phyloP scores from a whole-genome alignment of 2,329 filamentous ascomycete genomes.

The Arachnomyces sp. region DNA sequence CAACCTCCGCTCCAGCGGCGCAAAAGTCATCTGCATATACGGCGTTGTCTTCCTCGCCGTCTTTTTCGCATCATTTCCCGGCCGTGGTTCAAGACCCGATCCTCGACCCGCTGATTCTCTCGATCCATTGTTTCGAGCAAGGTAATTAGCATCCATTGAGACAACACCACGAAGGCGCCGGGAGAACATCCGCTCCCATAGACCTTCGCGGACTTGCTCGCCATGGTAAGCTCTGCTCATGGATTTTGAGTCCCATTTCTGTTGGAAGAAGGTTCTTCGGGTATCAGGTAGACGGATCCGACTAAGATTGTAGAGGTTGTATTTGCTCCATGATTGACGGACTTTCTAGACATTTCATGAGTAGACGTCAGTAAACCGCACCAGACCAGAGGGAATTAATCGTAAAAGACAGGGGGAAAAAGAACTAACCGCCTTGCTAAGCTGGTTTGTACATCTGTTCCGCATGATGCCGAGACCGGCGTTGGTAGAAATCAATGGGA shows the following conservation, averaged over 20 bases:
- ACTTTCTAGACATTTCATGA: constrained; percentile 58
- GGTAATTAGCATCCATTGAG: constrained; percentile 72
- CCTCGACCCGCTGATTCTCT: constrained; percentile 78
- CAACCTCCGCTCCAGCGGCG: constrained; percentile 79
- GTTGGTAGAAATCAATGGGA: constrained; percentile 11
- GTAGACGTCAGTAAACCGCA: constrained; percentile 1
- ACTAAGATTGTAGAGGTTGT: constrained; percentile 84
- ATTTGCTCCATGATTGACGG: constrained; percentile 95
- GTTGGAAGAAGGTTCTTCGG: constrained; percentile 78
- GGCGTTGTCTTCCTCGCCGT: constrained; percentile 53
- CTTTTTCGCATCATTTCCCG: constrained; percentile 9
- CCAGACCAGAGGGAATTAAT: constrained; percentile 1
- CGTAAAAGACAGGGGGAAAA: background rate
- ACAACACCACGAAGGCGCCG: constrained; percentile 73
- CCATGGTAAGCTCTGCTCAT: constrained; percentile 82
- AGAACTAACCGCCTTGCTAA: constrained; percentile 30
- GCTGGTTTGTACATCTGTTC: constrained; percentile 36
- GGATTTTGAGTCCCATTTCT: constrained; percentile 93
- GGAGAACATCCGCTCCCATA: constrained; percentile 91
- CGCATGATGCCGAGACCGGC: constrained; percentile 31
- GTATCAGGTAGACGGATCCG: constrained; percentile 44
- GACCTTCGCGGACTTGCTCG: constrained; percentile 84
- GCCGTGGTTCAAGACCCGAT: constrained; percentile 51
- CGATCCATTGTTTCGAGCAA: constrained; percentile 75
- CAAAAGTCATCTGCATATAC: constrained; percentile 95